A percentile compares a stretch with the other conserved stretches of the same genome.
phyloP scores from a whole-genome alignment of 495 filamentous ascomycete species.

The Tuber magnatum region DNA sequence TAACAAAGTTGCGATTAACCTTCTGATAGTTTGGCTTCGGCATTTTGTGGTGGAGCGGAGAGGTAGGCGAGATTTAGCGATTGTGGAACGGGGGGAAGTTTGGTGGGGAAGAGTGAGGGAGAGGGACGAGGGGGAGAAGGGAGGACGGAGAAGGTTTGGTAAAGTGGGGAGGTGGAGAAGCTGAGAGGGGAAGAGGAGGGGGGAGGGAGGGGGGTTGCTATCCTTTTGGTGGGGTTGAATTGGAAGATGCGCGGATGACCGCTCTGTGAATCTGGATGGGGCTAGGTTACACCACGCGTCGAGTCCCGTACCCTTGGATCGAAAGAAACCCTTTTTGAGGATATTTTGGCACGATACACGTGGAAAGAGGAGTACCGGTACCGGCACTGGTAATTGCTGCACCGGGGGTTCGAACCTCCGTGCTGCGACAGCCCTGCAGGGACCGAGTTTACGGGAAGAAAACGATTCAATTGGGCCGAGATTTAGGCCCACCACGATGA shows the following conservation, averaged over 20 bases:
- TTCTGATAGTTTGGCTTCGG: neutral
- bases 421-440: neutral
- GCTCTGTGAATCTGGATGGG: neutral
- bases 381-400: neutral
- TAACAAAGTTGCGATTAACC: slow-evolving; percentile 1
- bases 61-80: neutral
- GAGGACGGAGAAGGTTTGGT: slow-evolving; percentile 4
- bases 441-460: neutral
- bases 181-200: slow-evolving; percentile 10
- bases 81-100: neutral
- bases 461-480: neutral
- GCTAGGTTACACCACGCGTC: neutral
- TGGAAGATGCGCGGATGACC: neutral
- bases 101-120: neutral
- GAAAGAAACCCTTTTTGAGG: neutral
- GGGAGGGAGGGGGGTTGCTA: neutral
- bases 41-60: neutral
- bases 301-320: neutral
- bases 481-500: neutral
- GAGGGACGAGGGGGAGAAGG: too few relatives aligned
- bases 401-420: neutral
- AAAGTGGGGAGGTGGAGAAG: slow-evolving; percentile 6
- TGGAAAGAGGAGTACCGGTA: too few relatives aligned
- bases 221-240: neutral
- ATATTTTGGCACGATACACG: neutral